Percentiles rank a stretch among this genome's conserved stretches.
phyloP scores from a whole-genome alignment of 257 asterid genomes.

The Lavandula angustifolia region DNA sequence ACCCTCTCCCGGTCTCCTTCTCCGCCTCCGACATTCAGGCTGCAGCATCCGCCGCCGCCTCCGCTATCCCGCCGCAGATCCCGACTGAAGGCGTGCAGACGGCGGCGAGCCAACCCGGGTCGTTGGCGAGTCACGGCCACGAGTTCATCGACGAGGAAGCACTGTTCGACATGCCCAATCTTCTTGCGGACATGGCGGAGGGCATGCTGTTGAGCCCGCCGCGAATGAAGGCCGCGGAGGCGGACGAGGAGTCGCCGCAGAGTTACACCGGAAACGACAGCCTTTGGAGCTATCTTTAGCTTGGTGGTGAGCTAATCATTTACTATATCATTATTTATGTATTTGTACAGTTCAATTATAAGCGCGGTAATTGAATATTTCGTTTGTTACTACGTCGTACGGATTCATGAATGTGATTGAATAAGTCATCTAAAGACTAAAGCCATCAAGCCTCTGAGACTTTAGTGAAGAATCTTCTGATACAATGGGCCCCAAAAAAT shows the following conservation, averaged over 20 bases:
- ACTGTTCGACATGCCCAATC: slow-evolving; percentile 52
- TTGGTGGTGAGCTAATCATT: not conserved
- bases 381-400: too few relatives aligned
- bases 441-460: too few relatives aligned
- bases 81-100: not conserved
- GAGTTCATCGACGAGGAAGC: slow-evolving; percentile 58
- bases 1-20: slow-evolving; percentile 47
- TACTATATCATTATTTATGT: too few relatives aligned
- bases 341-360: too few relatives aligned
- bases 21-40: slow-evolving; percentile 41
- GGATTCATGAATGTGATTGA: too few relatives aligned
- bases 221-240: slow-evolving; percentile 27
- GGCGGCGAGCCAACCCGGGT: not conserved
- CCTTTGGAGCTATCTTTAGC: slow-evolving; percentile 47
- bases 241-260: slow-evolving; percentile 36
- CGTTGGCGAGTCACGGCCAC: not conserved
- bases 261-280: slow-evolving; percentile 31
- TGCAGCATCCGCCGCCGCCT: slow-evolving; percentile 45
- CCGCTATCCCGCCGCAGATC: not conserved
- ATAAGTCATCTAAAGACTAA: too few relatives aligned
- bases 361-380: too few relatives aligned
- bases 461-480: too few relatives aligned
- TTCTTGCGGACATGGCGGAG: slow-evolving; percentile 62
- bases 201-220: slow-evolving; percentile 71
- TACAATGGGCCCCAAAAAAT: too few relatives aligned